Percentiles rank a stretch among this genome's conserved stretches.
Evolutionary conservation across 1,139 yeast genomes (phyloP).

Genomic region (Kluyveromyces marxianus): DNA sequence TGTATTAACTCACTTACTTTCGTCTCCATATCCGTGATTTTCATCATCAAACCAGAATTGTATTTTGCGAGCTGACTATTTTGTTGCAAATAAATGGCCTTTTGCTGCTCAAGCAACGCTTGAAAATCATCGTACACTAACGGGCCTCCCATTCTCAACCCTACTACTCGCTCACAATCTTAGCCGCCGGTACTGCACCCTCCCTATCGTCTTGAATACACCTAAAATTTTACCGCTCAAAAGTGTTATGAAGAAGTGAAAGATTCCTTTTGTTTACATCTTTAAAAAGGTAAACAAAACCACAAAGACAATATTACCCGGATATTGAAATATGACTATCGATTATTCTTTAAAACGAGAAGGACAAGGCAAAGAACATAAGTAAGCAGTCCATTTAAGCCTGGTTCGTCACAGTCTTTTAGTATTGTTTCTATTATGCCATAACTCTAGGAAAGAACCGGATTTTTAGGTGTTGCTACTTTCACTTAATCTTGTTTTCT

Average conservation of each 20-base stretch:
- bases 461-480: too few relatives aligned
- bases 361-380: not conserved
- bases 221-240: not conserved
- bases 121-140: constrained; percentile 15
- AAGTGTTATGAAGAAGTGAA: too few relatives aligned
- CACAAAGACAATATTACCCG: not conserved
- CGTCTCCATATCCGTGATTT: constrained; percentile 44
- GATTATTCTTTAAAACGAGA: not conserved
- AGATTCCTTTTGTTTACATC: not conserved
- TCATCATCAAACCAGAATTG: constrained; percentile 44
- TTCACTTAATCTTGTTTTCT: too few relatives aligned
- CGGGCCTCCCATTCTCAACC: not conserved
- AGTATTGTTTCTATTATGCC: too few relatives aligned
- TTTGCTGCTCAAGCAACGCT: constrained; percentile 12
- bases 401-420: too few relatives aligned
- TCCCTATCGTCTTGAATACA: not conserved
- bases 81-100: constrained; percentile 25
- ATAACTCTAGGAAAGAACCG: too few relatives aligned
- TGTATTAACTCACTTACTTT: constrained; percentile 40
- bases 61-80: constrained; percentile 50
- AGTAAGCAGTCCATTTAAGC: too few relatives aligned
- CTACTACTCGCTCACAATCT: not conserved
- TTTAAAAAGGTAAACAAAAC: too few relatives aligned
- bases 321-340: not conserved
- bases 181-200: not conserved